Base-by-base conservation (phyloP, 768 basidiomycete genomes). In the Ramaria sp. region DNA sequence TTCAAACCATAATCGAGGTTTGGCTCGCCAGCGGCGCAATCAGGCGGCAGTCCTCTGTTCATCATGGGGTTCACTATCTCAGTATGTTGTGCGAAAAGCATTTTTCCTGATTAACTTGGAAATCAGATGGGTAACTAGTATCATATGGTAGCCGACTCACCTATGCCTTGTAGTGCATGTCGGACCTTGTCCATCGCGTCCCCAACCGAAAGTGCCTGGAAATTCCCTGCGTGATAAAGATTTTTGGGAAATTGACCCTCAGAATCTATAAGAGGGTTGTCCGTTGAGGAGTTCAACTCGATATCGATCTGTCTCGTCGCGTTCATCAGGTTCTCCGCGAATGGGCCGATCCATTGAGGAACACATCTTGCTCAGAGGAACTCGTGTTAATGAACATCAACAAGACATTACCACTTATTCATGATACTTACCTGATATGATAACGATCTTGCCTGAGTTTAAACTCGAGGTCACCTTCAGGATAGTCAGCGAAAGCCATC, bases 391-490 rank as follows among this genome's bases (percentile, higher is more conserved):
- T 27, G 27, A 27, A 27, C 27, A 27, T 27, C 2, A 27, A 27
- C 27, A 27, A 2, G 3, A 5, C 27, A 27, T 3, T 41, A 9
- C 13, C 39, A 41, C 7, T 12, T 7, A 41, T 41, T 41, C 7
- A 7, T 9, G 39, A 9, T 7, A 41, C 7, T 41, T 9, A n/a
- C 39, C 39, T 41, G 7, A 41, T 41, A 41, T 41, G 39, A 41
- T 68, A 68, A 15, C 67, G 64, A 42, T 68, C 67, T 54, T 68
- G 67, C 12, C 67, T 59, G 15, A 68, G 58, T 27, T 62, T 59
- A n/a, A 15, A 59, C 58, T 49, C 63, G 56, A 15, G 34, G 51
- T 43, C 64, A 4, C n/a, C 58, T 51, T 68, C 65, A 30, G 52
- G 59, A 43, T 65, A 63, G 12, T 41, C 39, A 20, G 61, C 59